A percentile compares a stretch with the other conserved stretches of the same genome.
These are phyloP conservation scores for Lactifluus pinguis DNA, from an alignment of 768 basidiomycete species.

Conservation along the genomic window DNA sequence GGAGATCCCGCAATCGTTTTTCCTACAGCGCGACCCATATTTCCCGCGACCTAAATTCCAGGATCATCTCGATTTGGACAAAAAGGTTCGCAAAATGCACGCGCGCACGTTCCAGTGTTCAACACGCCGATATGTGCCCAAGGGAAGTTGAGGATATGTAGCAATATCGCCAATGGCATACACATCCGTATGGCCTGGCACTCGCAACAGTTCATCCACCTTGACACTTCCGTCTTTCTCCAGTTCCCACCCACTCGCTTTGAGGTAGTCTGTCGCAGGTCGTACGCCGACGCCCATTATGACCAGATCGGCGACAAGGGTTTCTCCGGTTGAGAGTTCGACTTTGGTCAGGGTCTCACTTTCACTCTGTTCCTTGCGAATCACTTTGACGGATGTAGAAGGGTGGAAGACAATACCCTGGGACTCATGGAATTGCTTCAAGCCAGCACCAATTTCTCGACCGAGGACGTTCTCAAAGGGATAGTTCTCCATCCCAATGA, in stretches of 20 bases:
- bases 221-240: conserved; percentile 71
- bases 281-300: conserved; percentile 82
- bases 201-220: conserved; percentile 66
- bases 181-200: conserved; percentile 42
- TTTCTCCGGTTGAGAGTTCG: conserved; percentile 28
- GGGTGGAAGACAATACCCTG: conserved; percentile 84
- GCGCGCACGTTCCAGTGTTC: conserved; percentile 83
- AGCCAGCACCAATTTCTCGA: conserved; percentile 62
- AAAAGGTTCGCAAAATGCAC: neutral
- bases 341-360: conserved; percentile 46
- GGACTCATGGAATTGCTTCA: conserved; percentile 72
- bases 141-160: conserved; percentile 53
- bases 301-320: conserved; percentile 65
- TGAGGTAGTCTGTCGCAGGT: conserved; percentile 74
- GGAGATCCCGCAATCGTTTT: conserved; percentile 48
- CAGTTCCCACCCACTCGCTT: conserved; percentile 55
- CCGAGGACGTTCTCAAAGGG: conserved; percentile 83
- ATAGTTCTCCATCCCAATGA: conserved; percentile 73
- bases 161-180: conserved; percentile 84
- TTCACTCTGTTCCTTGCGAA: conserved; percentile 35
- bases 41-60: conserved; percentile 60
- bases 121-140: conserved; percentile 48
- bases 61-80: neutral
- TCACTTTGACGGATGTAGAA: conserved; percentile 56
- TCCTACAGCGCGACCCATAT: conserved; percentile 73